Base-by-base conservation (phyloP, 1,284 basidiomycete genomes). In the Tilletia setariae region DNA sequence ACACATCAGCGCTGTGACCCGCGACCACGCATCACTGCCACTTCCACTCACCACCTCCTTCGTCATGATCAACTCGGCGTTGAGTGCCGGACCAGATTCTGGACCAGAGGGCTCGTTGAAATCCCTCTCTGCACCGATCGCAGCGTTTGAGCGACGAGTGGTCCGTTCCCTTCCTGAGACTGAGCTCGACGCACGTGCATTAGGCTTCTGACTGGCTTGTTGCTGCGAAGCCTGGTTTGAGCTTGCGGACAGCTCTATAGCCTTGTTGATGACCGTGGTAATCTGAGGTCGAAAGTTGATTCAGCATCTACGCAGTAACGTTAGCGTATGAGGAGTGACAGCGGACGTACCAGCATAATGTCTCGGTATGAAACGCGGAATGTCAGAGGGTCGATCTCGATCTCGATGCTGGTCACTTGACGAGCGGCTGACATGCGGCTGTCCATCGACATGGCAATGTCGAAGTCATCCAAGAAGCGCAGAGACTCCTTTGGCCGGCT, bases 301-400 rank as follows among this genome's bases (percentile, higher is more conserved):
- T 53, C 21, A 53, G 51, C 13, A 23, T 23, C 13, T 7, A 25
- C 11, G 6, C 51, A 53, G n/a, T 1, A 28, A 28, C 28, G 51
- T 7, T 11, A 53, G 16, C 46, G 43, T 49, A 23, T 8, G 11
- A 53, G 21, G 21, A 4, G 11, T 40, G 15, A 25, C 3, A 8
- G 21, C 28, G 51, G 7, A 53, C 51, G 13, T 28, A 53, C 51
- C 74, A 98, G 87, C 77, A 89, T 88, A 77, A 98, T 92, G 82
- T 99, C 95, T 43, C 92, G 88, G 78, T 93, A 91, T 0, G 94
- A 97, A 13, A 94, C 92, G 30, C 96, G 88, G 83, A 99, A 90
- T 75, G 98, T 87, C 1, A 94, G 89, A 73, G 87, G 85, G 2
- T 90, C 90, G 15, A 89, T 85, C n/a, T 88, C 86, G 28, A 95